Conservation (phyloP, 352 stramenopile species). For the Pythium plurisporium region DNA sequence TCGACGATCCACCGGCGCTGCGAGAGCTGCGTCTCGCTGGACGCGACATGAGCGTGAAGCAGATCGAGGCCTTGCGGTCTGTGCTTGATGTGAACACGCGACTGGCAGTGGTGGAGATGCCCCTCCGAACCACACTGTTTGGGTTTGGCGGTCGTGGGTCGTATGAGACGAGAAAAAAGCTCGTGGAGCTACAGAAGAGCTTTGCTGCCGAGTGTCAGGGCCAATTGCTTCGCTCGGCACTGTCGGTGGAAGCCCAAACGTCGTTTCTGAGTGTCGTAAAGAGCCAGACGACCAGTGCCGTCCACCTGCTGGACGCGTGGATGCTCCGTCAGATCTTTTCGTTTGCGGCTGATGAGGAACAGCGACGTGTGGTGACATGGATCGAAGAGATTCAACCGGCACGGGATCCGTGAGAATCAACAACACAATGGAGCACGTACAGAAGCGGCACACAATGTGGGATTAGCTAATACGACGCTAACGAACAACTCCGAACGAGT, state of each 20-base stretch:
- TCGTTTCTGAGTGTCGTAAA: slow-evolving; percentile 7
- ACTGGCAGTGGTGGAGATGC: neutral
- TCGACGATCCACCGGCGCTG: neutral
- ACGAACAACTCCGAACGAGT: too few species aligned
- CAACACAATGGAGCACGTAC: too few species aligned
- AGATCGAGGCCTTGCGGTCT: neutral
- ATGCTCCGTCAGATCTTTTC: neutral
- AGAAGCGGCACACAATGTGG: too few species aligned
- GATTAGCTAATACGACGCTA: too few species aligned
- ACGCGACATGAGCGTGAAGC: neutral
- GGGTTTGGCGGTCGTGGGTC: neutral
- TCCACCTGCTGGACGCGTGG: neutral
- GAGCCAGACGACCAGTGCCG: neutral
- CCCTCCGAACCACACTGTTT: neutral
- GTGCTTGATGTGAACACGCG: neutral
- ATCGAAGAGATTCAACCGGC: too few species aligned
- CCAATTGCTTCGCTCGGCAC: neutral
- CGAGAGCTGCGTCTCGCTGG: neutral
- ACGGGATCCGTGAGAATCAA: too few species aligned
- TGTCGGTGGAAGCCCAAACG: neutral
- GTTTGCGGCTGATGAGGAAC: neutral
- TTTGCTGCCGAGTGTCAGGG: neutral
- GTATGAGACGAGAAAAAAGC: neutral
- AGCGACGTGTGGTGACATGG: neutral
- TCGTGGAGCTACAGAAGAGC: neutral